phyloP scores from a whole-genome alignment of 352 stramenopile species.

The Phytophthora pisi region DNA sequence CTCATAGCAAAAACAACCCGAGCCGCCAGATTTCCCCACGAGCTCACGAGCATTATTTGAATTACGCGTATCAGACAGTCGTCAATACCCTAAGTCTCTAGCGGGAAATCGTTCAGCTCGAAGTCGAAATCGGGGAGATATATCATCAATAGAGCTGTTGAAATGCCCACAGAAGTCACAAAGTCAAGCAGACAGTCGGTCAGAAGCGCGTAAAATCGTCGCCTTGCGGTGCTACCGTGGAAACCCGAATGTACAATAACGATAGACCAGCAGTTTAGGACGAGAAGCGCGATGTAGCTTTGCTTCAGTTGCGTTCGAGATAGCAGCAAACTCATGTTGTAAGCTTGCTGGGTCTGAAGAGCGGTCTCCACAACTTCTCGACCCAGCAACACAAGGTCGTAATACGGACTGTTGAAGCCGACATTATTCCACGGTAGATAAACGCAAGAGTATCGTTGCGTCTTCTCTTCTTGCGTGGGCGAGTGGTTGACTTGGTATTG shows the following conservation, averaged over 20 bases:
- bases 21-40: slow-evolving; percentile 22
- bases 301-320: slow-evolving; percentile 27
- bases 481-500: background rate
- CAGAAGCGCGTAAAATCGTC: slow-evolving; percentile 13
- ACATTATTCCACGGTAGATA: background rate
- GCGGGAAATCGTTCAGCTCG: slow-evolving; percentile 5
- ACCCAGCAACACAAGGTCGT: slow-evolving; percentile 26
- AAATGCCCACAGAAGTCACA: slow-evolving; percentile 30
- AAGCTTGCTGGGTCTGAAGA: slow-evolving; percentile 34
- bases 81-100: slow-evolving; percentile 27
- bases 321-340: slow-evolving; percentile 30
- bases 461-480: background rate
- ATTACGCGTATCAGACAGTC: slow-evolving; percentile 35
- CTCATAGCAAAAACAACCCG: slow-evolving; percentile 30
- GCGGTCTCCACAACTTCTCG: slow-evolving; percentile 33
- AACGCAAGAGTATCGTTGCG: background rate
- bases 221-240: slow-evolving; percentile 6
- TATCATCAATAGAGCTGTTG: slow-evolving; percentile 8
- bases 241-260: slow-evolving; percentile 26
- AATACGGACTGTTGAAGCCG: slow-evolving; percentile 13
- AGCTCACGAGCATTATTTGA: slow-evolving; percentile 34
- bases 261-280: slow-evolving; percentile 38
- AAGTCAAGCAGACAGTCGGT: slow-evolving; percentile 28
- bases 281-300: slow-evolving; percentile 22
- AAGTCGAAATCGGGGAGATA: slow-evolving; percentile 25